Evolutionary conservation across 257 asterid species (phyloP), one percentile per base, ranked within the genome.

Genomic region (Plectranthus barbatus): DNA sequence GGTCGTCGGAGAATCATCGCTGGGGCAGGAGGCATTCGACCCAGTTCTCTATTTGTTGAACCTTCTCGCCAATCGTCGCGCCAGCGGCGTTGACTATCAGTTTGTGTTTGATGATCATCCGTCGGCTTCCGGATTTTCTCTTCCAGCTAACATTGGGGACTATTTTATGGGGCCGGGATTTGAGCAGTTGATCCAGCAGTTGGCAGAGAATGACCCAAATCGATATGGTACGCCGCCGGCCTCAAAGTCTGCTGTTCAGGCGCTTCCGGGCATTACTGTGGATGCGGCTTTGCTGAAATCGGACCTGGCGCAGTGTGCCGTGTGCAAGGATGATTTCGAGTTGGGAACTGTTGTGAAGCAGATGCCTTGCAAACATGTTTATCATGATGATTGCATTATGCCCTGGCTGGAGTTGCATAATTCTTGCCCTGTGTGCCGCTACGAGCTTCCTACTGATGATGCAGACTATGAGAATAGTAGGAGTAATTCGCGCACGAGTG

Each of bases 321-420:
- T 89, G 26, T 89, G 97, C 68, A 89, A 82, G 74, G 97, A 89
- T 66, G 88, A 78, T 58, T 86, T 89, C 62, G 87, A 82, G 74
- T 1, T 73, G 72, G 86, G 82, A 19, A 69, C 66, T 29, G 66
- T 62, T 49, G 95, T 79, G 33, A 89, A 84, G 72, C 85, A 84
- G 84, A 82, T 89, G 86, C 95, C 95, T 3, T 89, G 97, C 70
- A 84, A 83, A 69, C 97, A 89, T 71, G 83, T 72, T 13, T 89
- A 86, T 73, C 97, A 89, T 19, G 62, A 73, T 7, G 94, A 84
- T 4, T 89, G 97, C 64, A 86, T 89, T 46, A 21, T 84, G 8
- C 95, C 94, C 0, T 89, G 97, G 97, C 79, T 89, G 54, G 89
- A 84, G 79, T 37, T 86, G 86, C 95, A 86, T 65, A 89, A 86